Evolutionary conservation across 106 monocot species (phyloP).

Genomic region (Iris macrosiphon): DNA sequence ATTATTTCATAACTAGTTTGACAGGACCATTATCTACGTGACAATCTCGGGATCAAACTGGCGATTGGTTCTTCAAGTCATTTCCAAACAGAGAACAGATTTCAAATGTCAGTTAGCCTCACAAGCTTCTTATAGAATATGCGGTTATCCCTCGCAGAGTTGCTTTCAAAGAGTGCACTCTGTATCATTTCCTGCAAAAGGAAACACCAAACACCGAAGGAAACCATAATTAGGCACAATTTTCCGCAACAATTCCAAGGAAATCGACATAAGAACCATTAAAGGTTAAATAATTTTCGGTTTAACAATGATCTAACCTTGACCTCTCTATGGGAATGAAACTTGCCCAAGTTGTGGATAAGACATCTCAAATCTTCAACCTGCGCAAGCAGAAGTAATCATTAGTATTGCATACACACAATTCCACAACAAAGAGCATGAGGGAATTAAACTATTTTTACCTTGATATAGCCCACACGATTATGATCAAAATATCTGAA

Average conservation of each 20-base stretch:
- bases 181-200: conserved; percentile 92
- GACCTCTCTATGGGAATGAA: conserved; percentile 70
- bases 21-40: no score
- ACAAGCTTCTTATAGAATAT: conserved; percentile 82
- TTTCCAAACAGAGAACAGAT: no score
- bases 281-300: no score
- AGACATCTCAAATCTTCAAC: conserved; percentile 89
- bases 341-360: conserved; percentile 85
- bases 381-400: conserved; percentile 13
- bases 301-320: conserved; percentile 56
- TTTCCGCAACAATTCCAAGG: no score
- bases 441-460: no score
- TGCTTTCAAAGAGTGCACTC: conserved; percentile 70
- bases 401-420: neutral
- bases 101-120: conserved; percentile 39
- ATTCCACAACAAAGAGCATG: no score
- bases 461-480: conserved; percentile 74
- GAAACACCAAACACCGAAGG: no score
- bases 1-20: no score
- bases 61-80: no score
- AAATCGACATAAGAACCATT: no score
- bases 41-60: no score
- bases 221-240: no score
- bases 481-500: conserved; percentile 87
- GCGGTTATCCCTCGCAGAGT: conserved; percentile 69